Evolutionary conservation across 257 asterid species (phyloP).

Genomic region (Avicennia marina): DNA sequence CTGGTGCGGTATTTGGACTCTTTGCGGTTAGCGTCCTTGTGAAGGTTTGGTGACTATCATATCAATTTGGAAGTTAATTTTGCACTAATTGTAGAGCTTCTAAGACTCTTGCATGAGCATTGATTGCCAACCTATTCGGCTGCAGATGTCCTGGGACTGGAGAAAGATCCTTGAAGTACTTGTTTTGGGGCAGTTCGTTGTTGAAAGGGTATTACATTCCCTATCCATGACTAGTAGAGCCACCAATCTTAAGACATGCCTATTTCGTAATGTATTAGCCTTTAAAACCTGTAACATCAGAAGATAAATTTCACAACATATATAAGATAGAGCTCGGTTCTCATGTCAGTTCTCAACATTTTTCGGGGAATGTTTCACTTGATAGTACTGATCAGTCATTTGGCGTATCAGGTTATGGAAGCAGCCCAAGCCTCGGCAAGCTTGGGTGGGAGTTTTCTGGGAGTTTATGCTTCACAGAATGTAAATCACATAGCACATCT

Average conservation of each 20-base stretch:
- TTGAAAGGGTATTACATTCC: constrained; percentile 67
- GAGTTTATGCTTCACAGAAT: constrained; percentile 55
- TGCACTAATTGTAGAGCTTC: neutral
- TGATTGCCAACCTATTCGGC: constrained; percentile 15
- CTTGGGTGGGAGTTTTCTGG: constrained; percentile 49
- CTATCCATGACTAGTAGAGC: neutral
- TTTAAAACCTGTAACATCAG: neutral
- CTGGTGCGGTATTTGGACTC: constrained; percentile 97
- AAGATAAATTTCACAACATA: neutral
- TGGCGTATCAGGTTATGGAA: constrained; percentile 76
- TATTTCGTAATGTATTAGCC: neutral
- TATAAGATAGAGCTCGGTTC: no score
- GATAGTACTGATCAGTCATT: neutral
- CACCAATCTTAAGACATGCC: neutral
- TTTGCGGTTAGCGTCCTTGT: constrained; percentile 94
- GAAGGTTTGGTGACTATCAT: constrained; percentile 39
- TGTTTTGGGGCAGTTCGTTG: constrained; percentile 88
- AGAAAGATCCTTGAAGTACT: constrained; percentile 96
- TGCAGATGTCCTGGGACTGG: constrained; percentile 99
- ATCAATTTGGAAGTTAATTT: constrained; percentile 8
- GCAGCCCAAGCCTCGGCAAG: constrained; percentile 92
- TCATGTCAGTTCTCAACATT: no score
- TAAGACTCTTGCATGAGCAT: constrained; percentile 3
- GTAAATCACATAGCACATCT: constrained; percentile 92
- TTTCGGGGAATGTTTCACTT: neutral